Evolutionary conservation across 805 yeast species (phyloP), one percentile per base, ranked within the genome.

Genomic region (Nakazawaea sp.): DNA sequence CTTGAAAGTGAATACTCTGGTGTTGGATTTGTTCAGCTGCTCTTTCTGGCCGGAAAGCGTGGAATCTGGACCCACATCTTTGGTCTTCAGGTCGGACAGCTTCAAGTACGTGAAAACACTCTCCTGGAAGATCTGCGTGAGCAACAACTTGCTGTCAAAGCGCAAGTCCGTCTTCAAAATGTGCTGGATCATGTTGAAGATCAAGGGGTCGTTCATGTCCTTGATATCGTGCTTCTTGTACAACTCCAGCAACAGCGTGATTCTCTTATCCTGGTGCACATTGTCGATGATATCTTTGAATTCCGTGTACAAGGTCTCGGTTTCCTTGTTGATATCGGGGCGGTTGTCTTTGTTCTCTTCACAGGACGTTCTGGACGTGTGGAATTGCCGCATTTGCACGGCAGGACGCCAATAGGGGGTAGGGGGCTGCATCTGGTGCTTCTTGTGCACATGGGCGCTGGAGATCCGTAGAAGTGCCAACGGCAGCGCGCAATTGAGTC

Each of bases 91-190:
- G 27, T 52, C 56, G 9, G 42, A 36, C 40, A 56, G 36, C 17
- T 49, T 36, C 50, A 30, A 41, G 43, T 42, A 49, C 52, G 48
- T 53, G 72, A 36, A 58, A 58, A 47, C 52, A 61, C 39, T 30
- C 20, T 37, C 40, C 23, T 37, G 40, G 31, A 37, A 37, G 7
- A 37, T 37, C 17, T 37, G 40, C 17, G 40, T 32, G 24, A 37
- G 27, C 15, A 37, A n/a, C 24, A 37, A 23, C 27, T 37, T 37
- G 20, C 24, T 15, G 18, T 37, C 40, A 12, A 37, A 32, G 12
- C 33, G 20, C 15, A 37, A 30, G 25, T 37, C 40, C n/a, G 26
- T 27, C 26, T 37, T 27, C 32, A 37, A 28, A 17, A 37, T 37
- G 18, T 17, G 15, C 27, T 37, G 40, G 2, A 37, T 25, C 40